Evolutionary conservation across 306 rosid species (phyloP), one percentile per base, ranked within the genome.

Genomic region (Glycine latifolia): DNA sequence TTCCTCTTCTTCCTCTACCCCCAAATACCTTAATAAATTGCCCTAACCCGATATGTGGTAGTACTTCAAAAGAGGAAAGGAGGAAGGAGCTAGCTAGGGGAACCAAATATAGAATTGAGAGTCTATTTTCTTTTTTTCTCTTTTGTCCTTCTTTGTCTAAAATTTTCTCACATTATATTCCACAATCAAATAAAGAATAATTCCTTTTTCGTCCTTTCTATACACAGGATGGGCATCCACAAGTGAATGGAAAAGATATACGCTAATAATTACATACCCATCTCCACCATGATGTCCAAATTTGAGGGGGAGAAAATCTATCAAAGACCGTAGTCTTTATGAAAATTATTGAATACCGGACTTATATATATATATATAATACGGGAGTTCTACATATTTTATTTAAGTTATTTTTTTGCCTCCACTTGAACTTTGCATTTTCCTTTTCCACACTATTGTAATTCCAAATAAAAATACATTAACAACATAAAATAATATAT

Each of bases 161-260:
- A 9, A 8, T 63, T 77, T 49, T 63, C 46, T 48, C 50, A 62
- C 10, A 33, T 48, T 62, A 13, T 76, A 77, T 60, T 68, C 71
- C 69, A 77, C 73, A 50, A 76, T 33, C 14, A 76, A 47, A 39
- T 15, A 72, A 75, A 49, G 77, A 69, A 69, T 76, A 69, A 71
- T 39, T 69, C 33, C 7, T 17, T 48, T 61, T 49, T 49, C 54
- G 9, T 61, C 15, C 6, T 46, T 26, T 8, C 58, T 31, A 46
- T 76, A 67, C 71, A 33, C 37, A 49, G 48, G 49, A 76, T 33
- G 14, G 61, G 53, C 53, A 67, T 46, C 55, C n/a, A 43, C 7
- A 67, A n/a, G 14, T 68, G 35, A 44, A 68, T 46, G 35, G 54
- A 67, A 67, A 67, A 67, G 52, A 26, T 35, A 39, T 41, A 66